phyloP scores from a whole-genome alignment of 345 rosid species.

The Trapa bicornis region DNA sequence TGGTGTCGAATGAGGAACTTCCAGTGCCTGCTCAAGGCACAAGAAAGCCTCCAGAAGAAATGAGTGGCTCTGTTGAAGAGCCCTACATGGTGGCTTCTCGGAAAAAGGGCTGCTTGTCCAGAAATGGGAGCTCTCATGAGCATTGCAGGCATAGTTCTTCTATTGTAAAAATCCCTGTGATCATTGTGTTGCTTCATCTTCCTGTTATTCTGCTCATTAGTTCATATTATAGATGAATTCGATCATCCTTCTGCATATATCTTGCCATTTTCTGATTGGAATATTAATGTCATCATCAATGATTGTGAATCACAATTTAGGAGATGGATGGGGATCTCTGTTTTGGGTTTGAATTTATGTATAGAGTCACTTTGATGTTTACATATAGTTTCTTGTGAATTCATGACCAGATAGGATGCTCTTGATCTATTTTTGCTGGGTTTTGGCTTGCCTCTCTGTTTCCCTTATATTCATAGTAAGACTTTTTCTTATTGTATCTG shows the following conservation, averaged over 20 bases:
- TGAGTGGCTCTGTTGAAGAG: slow-evolving; percentile 19
- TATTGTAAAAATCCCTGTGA: not conserved
- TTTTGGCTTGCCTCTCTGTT: not conserved
- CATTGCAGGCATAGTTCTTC: slow-evolving; percentile 48
- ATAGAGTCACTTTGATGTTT: not conserved
- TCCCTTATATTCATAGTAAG: not conserved
- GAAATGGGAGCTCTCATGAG: slow-evolving; percentile 47
- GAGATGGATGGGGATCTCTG: not conserved
- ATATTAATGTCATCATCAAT: not conserved
- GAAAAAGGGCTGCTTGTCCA: slow-evolving; percentile 38
- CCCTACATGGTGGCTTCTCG: slow-evolving; percentile 19
- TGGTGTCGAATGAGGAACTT: slow-evolving; percentile 37
- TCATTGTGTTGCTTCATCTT: not conserved
- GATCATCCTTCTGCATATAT: not conserved
- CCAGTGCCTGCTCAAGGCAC: slow-evolving; percentile 8
- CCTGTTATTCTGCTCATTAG: not conserved
- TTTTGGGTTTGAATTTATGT: not conserved
- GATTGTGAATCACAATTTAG: not conserved
- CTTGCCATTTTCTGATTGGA: not conserved
- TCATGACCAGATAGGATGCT: not conserved
- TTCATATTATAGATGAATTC: not conserved
- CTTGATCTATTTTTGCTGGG: not conserved
- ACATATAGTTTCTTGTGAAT: not conserved
- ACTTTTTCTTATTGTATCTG: too few species aligned
- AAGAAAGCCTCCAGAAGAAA: slow-evolving; percentile 10